Evolutionary conservation across 345 rosid species (phyloP), one percentile per base, ranked within the genome.

Genomic region (Syzygium oleosum): DNA sequence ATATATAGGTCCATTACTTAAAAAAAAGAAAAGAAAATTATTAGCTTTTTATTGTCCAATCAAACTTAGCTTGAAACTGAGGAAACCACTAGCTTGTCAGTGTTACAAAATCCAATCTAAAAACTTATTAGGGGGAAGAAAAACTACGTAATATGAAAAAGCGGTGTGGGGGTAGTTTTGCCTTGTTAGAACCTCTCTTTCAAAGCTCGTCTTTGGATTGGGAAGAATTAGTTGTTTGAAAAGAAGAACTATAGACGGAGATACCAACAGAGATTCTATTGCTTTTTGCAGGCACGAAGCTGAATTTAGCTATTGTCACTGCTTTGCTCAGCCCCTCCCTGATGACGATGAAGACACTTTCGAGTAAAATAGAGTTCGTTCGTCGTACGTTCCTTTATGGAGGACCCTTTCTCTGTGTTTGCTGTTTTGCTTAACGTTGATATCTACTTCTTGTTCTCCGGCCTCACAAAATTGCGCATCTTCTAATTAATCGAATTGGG

Each of bases 281-380:
- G 17, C 55, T 21, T 12, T 68, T 54, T 54, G 61, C 90, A 95
- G 99, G 91, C 97, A 95, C 51, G 98, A 96, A 90, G 94, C 94
- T 7, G 99, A 96, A 88, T 95, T 96, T 96, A 15, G 94, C 91
- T 29, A 87, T 43, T 43, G 5, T 43, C 46, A 43, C 99, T 41
- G 98, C 95, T 38, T 15, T 90, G 88, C 12, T 83, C 99, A 96
- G 89, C 99, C 99, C 77, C 96, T 95, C 52, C 97, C 98, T 55
- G 58, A 7, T 2, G 98, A 94, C 29, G 94, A 93, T 61, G 94
- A 93, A 86, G 98, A 96, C 51, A 52, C 94, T 16, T 94, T 96
- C 25, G 98, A 94, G 85, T 95, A 91, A 88, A 90, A 56, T 9
- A 56, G 61, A 23, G 12, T 56, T 56, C 61, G 61, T 9, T 56